These are phyloP conservation scores for Plasmodium sp. DNA, from an alignment of 169 alveolate species.

Conservation along the genomic window DNA sequence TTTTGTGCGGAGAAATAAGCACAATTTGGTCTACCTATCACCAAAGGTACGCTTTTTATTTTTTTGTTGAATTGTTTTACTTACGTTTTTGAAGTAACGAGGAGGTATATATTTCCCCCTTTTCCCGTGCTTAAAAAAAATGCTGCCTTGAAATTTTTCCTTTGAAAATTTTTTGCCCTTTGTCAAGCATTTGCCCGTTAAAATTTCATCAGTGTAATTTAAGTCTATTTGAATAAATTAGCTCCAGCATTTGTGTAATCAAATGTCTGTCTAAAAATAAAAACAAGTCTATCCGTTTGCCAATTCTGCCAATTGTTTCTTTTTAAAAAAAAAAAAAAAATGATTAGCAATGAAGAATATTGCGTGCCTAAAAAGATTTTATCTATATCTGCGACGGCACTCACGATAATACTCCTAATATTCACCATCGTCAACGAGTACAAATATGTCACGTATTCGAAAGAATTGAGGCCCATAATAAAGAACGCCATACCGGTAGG, in stretches of 20 bases:
- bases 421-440: slow-evolving; percentile 51
- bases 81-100: neutral
- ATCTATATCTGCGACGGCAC: slow-evolving; percentile 66
- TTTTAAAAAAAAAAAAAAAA: slow-evolving; percentile 28
- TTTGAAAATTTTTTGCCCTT: slow-evolving; percentile 4
- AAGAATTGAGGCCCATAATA: slow-evolving; percentile 73
- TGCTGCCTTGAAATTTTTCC: slow-evolving; percentile 9
- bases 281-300: slow-evolving; percentile 1
- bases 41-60: slow-evolving; percentile 7
- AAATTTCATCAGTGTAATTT: neutral
- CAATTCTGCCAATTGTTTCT: neutral
- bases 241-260: slow-evolving; percentile 5
- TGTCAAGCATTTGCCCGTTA: slow-evolving; percentile 3
- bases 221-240: neutral
- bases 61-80: neutral
- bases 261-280: slow-evolving; percentile 47
- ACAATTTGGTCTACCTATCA: neutral
- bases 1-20: neutral
- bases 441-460: slow-evolving; percentile 63
- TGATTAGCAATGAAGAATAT: slow-evolving; percentile 60
- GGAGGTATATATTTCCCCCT: neutral
- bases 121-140: neutral
- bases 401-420: slow-evolving; percentile 34
- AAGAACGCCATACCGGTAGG: slow-evolving; percentile 71
- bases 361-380: slow-evolving; percentile 57